Evolutionary conservation across 129 eudicot genomes (phyloP), one percentile per base, ranked within the genome.

Genomic region (Calendula officinalis): DNA sequence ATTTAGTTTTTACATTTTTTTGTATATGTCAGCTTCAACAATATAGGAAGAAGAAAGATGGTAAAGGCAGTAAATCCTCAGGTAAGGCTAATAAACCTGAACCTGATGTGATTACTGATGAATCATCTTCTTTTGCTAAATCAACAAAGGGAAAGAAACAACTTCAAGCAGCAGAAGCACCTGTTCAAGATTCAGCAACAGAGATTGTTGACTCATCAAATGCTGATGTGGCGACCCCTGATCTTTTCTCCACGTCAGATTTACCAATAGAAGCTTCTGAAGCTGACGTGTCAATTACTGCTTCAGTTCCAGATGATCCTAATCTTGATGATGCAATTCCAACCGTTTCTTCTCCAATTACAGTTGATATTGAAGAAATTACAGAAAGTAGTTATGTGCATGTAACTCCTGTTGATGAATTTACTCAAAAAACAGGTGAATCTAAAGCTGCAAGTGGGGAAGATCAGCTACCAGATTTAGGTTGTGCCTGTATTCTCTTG

Each of bases 401-500:
- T 10, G 57, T 70, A 22, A 51, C 66, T 22, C 64, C 79, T 65
- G 64, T 57, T 80, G 43, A 50, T 46, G 59, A 22, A 52, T 15
- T 36, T 64, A 60, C 68, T 58, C 32, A 48, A 39, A 64, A 62
- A 76, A 53, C 59, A 56, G 81, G 72, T 73, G 83, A 83, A 69
- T 40, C 60, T 49, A 68, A 75, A 47, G 51, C 66, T 42, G 50
- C 58, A 58, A 72, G 71, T 47, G 82, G 55, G 83, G 90, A 78
- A 78, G 90, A 85, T 80, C 94, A 87, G 96, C 96, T 84, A 87
- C 86, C 94, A 85, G 91, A 83, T 73, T 82, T 91, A 91, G 96
- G 96, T 87, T 84, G 94, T 91, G 82, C 96, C 94, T 76, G 73
- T 82, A 71, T 80, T 78, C 92, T 82, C 85, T 74, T 69, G 68